Percentiles rank a stretch among this genome's conserved stretches.
These are phyloP conservation scores for Trichoderma sp. DNA, from an alignment of 2,329 filamentous ascomycete species.

Conservation along the genomic window DNA sequence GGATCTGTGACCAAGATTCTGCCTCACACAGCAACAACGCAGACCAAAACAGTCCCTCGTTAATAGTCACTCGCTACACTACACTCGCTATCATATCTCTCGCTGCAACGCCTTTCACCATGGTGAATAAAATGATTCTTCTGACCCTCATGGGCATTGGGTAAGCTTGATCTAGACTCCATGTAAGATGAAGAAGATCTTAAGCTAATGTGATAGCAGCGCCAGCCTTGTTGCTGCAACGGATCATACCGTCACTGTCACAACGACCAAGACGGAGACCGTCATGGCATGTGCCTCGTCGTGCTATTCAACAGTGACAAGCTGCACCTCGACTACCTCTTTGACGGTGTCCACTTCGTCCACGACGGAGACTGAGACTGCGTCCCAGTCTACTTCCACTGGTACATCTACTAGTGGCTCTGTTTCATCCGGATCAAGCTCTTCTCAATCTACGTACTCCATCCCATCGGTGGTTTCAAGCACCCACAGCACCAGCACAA, in stretches of 20 bases:
- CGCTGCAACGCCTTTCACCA: neutral
- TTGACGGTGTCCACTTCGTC: neutral
- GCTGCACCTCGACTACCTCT: conserved; percentile 3
- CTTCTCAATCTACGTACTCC: neutral
- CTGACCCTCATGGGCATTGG: conserved; percentile 34
- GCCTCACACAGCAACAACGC: neutral
- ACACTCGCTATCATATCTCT: neutral
- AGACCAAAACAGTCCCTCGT: neutral
- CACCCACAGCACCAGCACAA: neutral
- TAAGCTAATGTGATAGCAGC: conserved; percentile 22
- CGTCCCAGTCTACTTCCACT: neutral
- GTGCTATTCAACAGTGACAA: conserved; percentile 24
- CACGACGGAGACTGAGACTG: neutral
- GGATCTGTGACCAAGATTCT: neutral
- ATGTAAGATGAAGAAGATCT: neutral
- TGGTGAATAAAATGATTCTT: conserved; percentile 28
- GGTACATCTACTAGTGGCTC: neutral
- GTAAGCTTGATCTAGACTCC: conserved; percentile 23
- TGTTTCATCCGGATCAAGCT: neutral
- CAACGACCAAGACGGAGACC: conserved; percentile 36
- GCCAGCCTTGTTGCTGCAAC: conserved; percentile 29
- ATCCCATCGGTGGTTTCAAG: neutral
- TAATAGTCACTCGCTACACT: neutral
- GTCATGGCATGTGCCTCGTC: conserved; percentile 34
- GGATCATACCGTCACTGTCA: conserved; percentile 35